phyloP scores from a whole-genome alignment of 2,329 filamentous ascomycete genomes.

The Aureobasidium sp. region DNA sequence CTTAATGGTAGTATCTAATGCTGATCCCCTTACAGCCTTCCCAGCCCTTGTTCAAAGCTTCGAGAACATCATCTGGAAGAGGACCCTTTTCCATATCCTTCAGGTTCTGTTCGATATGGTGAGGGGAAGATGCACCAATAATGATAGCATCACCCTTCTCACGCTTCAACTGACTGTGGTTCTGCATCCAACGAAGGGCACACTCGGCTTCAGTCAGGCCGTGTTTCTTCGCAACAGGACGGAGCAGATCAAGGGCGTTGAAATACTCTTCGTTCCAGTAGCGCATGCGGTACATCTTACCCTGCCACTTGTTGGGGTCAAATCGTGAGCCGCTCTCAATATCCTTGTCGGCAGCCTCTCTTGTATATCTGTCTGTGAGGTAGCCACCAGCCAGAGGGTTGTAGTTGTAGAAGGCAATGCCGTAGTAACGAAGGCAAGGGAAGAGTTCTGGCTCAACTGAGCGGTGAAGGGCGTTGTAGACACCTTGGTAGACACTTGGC shows the following conservation, averaged over 20 bases:
- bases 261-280: conserved; percentile 38
- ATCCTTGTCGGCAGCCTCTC: conserved; percentile 28
- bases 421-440: conserved; percentile 34
- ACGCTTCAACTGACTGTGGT: conserved; percentile 32
- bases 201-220: conserved; percentile 34
- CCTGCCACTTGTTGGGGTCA: conserved; percentile 33
- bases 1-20: conserved; percentile 28
- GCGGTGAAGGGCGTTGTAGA: conserved; percentile 33
- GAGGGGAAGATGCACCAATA: conserved; percentile 29
- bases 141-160: conserved; percentile 31
- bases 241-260: conserved; percentile 34
- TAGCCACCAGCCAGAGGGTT: conserved; percentile 40
- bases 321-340: conserved; percentile 30
- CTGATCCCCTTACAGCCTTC: conserved; percentile 22
- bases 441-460: conserved; percentile 35
- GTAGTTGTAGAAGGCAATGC: conserved; percentile 34
- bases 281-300: conserved; percentile 26
- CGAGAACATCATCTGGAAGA: conserved; percentile 32
- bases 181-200: conserved; percentile 38
- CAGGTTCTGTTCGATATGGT: conserved; percentile 33
- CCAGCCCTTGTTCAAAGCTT: conserved; percentile 32
- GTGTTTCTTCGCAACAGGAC: conserved; percentile 30
- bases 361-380: conserved; percentile 33
- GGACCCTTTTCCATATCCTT: conserved; percentile 31
- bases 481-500: conserved; percentile 40